phyloP scores from a whole-genome alignment of 2,329 filamentous ascomycete genomes.

The Diaporthe sp. region DNA sequence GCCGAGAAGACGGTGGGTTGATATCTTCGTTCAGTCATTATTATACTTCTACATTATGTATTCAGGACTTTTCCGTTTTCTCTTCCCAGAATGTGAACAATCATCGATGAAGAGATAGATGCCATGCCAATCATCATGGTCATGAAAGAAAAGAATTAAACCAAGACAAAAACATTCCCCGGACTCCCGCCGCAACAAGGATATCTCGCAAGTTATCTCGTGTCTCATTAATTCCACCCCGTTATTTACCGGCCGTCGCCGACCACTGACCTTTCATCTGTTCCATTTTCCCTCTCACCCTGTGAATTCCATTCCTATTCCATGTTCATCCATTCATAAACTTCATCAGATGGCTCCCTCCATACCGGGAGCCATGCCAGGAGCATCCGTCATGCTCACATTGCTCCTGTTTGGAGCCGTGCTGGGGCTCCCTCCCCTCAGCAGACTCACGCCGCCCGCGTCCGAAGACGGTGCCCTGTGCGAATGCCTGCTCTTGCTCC shows the following conservation, averaged over 20 bases:
- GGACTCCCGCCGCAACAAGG: slow-evolving; percentile 30
- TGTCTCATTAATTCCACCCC: slow-evolving; percentile 28
- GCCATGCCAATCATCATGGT: background rate
- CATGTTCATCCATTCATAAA: slow-evolving; percentile 24
- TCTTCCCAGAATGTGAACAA: slow-evolving; percentile 2
- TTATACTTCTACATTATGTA: slow-evolving; percentile 33
- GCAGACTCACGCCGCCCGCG: slow-evolving; percentile 58
- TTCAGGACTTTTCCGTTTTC: slow-evolving; percentile 10
- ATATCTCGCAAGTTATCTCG: slow-evolving; percentile 35
- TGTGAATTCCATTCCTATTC: background rate
- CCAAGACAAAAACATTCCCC: slow-evolving; percentile 20
- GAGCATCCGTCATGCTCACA: slow-evolving; percentile 50
- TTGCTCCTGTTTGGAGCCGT: slow-evolving; percentile 49
- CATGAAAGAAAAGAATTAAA: background rate
- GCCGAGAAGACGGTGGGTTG: background rate
- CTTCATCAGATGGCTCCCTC: slow-evolving; percentile 48
- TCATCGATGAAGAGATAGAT: background rate
- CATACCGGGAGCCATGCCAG: slow-evolving; percentile 45
- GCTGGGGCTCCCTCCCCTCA: slow-evolving; percentile 47
- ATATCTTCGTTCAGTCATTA: slow-evolving; percentile 28
- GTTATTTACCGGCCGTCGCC: slow-evolving; percentile 7
- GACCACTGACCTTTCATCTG: slow-evolving; percentile 9
- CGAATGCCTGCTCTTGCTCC: slow-evolving; percentile 46
- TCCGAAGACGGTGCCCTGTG: slow-evolving; percentile 64
- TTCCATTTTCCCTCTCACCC: background rate